Conservation (phyloP, 352 stramenopile species). For the Phytopythium vexans region DNA sequence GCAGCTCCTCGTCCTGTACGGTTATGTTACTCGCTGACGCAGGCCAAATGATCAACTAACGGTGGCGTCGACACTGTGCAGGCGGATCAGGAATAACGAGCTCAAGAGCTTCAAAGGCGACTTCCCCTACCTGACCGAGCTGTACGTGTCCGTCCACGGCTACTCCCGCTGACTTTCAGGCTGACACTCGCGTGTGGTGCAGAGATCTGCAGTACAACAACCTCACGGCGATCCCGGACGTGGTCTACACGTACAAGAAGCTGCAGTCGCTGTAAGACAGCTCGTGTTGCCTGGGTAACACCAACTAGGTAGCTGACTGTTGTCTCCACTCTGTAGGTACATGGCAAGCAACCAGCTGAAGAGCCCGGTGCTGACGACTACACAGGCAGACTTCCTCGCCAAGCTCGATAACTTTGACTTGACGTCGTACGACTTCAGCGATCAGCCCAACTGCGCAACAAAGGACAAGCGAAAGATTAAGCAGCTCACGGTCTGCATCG, state of each 20-base stretch:
- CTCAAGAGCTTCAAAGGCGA: constrained; percentile 15
- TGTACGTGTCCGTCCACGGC: constrained; percentile 10
- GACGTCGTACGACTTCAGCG: constrained; percentile 15
- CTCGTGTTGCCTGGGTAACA: neutral
- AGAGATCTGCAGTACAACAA: constrained; percentile 23
- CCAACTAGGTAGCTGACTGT: too few species aligned
- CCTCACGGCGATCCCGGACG: constrained; percentile 18
- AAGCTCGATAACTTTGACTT: constrained; percentile 14
- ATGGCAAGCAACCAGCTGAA: constrained; percentile 14
- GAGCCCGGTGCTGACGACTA: constrained; percentile 13
- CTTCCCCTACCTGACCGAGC: constrained; percentile 14
- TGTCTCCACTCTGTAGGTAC: neutral
- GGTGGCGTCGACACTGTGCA: too few species aligned
- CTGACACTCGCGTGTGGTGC: neutral
- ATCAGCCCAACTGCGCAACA: constrained; percentile 8
- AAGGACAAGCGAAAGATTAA: constrained; percentile 10
- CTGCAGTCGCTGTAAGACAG: constrained; percentile 13
- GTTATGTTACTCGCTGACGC: too few species aligned
- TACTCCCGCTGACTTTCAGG: neutral
- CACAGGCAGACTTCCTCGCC: constrained; percentile 19
- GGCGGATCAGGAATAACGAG: constrained; percentile 6
- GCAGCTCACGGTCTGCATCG: constrained; percentile 14
- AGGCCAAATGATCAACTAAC: too few species aligned
- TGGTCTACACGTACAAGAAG: constrained; percentile 20
- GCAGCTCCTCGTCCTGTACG: constrained; percentile 16